These are phyloP conservation scores for Alternaria gaisen DNA, from an alignment of 2,329 filamentous ascomycete species.

Conservation along the genomic window DNA sequence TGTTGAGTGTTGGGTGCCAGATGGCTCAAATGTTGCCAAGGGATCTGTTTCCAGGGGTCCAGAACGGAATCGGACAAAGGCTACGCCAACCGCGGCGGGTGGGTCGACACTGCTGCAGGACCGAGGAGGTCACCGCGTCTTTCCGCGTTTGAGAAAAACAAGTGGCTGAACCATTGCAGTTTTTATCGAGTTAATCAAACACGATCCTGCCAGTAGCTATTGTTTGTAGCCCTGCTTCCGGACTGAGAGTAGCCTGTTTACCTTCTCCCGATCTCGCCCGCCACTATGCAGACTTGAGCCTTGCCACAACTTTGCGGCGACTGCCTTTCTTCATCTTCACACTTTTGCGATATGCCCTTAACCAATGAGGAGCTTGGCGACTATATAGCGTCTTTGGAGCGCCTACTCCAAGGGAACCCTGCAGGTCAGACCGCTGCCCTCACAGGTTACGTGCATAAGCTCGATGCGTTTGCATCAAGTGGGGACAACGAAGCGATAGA, in stretches of 20 bases:
- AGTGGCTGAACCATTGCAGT: slow-evolving; percentile 18
- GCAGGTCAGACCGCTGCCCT: slow-evolving; percentile 27
- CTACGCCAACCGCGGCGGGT: slow-evolving; percentile 20
- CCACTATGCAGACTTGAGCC: slow-evolving; percentile 23
- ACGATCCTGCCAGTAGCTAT: slow-evolving; percentile 4
- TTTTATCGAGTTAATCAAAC: slow-evolving; percentile 9
- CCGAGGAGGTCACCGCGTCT: slow-evolving; percentile 10
- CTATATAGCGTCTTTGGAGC: slow-evolving; percentile 28
- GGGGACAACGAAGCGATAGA: slow-evolving; percentile 23
- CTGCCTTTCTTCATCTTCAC: slow-evolving; percentile 13
- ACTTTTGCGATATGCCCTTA: slow-evolving; percentile 24
- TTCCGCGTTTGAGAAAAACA: slow-evolving; percentile 15
- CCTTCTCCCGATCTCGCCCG: slow-evolving; percentile 7
- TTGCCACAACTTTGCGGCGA: slow-evolving; percentile 10
- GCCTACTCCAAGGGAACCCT: slow-evolving; percentile 25
- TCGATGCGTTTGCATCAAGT: slow-evolving; percentile 21
- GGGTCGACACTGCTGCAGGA: slow-evolving; percentile 17
- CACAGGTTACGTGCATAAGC: slow-evolving; percentile 22
- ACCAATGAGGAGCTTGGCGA: slow-evolving; percentile 28
- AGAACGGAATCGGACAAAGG: slow-evolving; percentile 25
- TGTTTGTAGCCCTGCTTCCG: slow-evolving; percentile 4
- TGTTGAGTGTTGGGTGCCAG: slow-evolving; percentile 34
- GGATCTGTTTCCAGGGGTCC: slow-evolving; percentile 31
- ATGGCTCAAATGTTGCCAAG: slow-evolving; percentile 39
- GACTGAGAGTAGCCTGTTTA: slow-evolving; percentile 7